These are phyloP conservation scores for Apiospora hydei DNA, from an alignment of 2,329 filamentous ascomycete species.

Conservation along the genomic window DNA sequence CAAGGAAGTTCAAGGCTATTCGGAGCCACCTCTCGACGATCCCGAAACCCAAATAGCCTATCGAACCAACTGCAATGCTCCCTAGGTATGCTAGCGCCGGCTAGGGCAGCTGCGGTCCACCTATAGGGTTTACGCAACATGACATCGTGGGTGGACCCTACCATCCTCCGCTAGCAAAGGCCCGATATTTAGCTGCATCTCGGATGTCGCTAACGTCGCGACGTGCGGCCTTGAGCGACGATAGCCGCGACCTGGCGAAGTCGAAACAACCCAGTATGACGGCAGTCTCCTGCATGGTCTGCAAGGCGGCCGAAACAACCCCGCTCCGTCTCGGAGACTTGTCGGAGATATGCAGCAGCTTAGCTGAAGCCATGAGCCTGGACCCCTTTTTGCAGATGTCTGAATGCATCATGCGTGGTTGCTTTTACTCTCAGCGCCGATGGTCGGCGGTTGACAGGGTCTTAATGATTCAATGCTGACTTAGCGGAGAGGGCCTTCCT, in stretches of 20 bases:
- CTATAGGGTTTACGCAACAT: neutral
- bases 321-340: neutral
- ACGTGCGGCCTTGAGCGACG: neutral
- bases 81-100: neutral
- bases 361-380: too few relatives aligned
- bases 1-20: neutral
- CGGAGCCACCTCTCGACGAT: neutral
- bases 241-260: neutral
- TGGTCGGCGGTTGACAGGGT: neutral
- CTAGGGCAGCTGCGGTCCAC: neutral
- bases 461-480: neutral
- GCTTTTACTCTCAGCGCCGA: neutral
- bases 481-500: too few relatives aligned
- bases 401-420: neutral
- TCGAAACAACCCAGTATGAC: neutral
- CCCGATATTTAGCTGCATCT: conserved; percentile 17
- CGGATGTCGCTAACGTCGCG: neutral
- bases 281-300: neutral
- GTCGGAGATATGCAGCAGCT: neutral
- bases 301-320: neutral
- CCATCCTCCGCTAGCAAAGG: neutral
- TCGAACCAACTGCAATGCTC: neutral
- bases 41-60: neutral
- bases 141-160: neutral
- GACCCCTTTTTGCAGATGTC: neutral